Conservation (phyloP, 352 stramenopile genomes). For the Pythium biforme region DNA sequence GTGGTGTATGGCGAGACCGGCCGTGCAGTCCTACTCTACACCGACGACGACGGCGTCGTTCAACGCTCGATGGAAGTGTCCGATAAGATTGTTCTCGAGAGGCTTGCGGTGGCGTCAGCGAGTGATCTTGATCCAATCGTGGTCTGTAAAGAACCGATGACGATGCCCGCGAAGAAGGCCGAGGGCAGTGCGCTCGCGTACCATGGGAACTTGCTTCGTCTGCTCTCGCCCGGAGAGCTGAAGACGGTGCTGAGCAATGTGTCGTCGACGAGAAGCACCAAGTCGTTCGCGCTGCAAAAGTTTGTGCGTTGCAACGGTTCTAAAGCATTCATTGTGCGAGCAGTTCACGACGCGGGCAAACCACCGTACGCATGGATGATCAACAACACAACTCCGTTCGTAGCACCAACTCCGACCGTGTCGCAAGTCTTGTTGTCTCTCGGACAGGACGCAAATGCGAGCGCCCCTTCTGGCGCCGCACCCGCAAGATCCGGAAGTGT, state of each 20-base stretch:
- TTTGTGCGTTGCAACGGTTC: constrained; percentile 71
- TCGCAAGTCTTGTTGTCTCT: constrained; percentile 28
- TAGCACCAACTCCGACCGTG: constrained; percentile 31
- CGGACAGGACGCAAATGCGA: constrained; percentile 7
- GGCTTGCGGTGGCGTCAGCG: constrained; percentile 29
- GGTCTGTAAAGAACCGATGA: constrained; percentile 70
- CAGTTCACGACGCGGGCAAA: constrained; percentile 61
- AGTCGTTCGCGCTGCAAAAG: constrained; percentile 71
- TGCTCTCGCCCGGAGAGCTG: constrained; percentile 65
- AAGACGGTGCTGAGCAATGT: constrained; percentile 67
- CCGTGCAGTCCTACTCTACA: constrained; percentile 70
- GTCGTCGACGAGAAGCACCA: constrained; percentile 41
- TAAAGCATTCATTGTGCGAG: constrained; percentile 69
- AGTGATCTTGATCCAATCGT: constrained; percentile 50
- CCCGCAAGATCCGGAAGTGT: constrained; percentile 11
- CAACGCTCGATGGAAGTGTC: constrained; percentile 61
- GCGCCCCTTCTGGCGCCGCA: neutral
- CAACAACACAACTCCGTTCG: constrained; percentile 60
- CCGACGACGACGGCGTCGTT: constrained; percentile 62
- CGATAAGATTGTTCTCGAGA: constrained; percentile 76
- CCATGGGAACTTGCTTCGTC: constrained; percentile 58
- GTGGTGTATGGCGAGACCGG: constrained; percentile 79
- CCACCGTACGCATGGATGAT: constrained; percentile 78
- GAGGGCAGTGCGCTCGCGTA: constrained; percentile 32
- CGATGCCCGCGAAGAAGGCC: constrained; percentile 21